Conservation (phyloP, 805 yeast species). For the Candida michaelii region DNA sequence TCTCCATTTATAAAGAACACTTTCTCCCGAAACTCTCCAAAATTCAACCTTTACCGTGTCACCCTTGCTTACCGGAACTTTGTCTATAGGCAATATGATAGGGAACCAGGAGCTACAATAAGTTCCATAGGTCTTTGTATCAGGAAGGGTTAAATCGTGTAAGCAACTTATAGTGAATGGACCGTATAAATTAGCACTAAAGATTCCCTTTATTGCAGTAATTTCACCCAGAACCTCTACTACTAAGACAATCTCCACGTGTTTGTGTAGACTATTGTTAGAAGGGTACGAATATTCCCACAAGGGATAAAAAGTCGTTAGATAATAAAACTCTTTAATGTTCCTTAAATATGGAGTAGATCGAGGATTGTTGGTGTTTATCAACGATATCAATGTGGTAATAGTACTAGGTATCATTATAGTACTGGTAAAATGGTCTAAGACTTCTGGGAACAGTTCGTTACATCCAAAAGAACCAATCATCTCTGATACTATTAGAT, state of each 20-base stretch:
- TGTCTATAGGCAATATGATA: conserved; percentile 31
- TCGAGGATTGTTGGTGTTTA: conserved; percentile 28
- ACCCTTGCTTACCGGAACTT: conserved; percentile 8
- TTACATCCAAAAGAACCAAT: conserved; percentile 93
- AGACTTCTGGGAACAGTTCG: conserved; percentile 83
- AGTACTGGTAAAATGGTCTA: conserved; percentile 12
- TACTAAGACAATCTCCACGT: conserved; percentile 28
- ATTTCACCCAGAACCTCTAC: conserved; percentile 52
- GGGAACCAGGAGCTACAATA: conserved; percentile 41
- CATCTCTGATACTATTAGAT: conserved; percentile 75
- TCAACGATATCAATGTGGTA: conserved; percentile 64
- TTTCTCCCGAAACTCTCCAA: conserved; percentile 14
- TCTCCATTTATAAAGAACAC: conserved; percentile 29
- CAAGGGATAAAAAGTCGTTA: conserved; percentile 3
- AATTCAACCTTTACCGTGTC: conserved; percentile 7
- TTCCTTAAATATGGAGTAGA: conserved; percentile 11
- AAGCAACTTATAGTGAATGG: conserved; percentile 42
- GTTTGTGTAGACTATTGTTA: conserved; percentile 4
- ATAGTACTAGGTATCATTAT: conserved; percentile 48
- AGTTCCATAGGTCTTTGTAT: conserved; percentile 44
- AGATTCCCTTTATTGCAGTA: conserved; percentile 77
- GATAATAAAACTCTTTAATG: conserved; percentile 10
- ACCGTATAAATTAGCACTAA: conserved; percentile 66
- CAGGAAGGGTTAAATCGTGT: not conserved
- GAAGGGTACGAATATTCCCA: conserved; percentile 16